Evolutionary conservation across 352 stramenopile species (phyloP).

Genomic region (Blastocystis sp.): DNA sequence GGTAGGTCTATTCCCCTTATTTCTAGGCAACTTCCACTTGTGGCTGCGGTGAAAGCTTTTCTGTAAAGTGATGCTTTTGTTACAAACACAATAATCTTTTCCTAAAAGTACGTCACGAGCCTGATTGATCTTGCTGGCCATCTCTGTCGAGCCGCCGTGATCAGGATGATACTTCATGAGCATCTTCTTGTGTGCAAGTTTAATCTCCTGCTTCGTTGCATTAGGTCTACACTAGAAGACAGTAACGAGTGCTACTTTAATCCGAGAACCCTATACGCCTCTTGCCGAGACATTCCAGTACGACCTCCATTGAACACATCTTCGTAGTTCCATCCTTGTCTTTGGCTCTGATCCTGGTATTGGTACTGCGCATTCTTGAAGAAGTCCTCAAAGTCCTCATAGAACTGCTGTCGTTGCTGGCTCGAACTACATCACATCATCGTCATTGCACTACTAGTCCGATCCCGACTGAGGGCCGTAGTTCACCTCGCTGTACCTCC

Average conservation of each 20-base stretch:
- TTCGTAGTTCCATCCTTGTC: constrained; percentile 51
- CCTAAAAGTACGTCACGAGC: constrained; percentile 61
- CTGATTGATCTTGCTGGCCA: constrained; percentile 61
- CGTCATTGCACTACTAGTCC: background rate
- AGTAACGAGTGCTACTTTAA: background rate
- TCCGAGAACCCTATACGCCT: constrained; percentile 59
- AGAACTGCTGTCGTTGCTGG: background rate
- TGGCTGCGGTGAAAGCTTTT: constrained; percentile 60
- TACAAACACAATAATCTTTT: constrained; percentile 20
- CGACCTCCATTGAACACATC: constrained; percentile 34
- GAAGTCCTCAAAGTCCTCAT: constrained; percentile 57
- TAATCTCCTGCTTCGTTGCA: constrained; percentile 60
- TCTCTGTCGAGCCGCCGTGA: constrained; percentile 53
- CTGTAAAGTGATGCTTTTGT: constrained; percentile 18
- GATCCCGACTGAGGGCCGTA: background rate
- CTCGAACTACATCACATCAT: background rate
- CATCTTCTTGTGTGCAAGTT: constrained; percentile 59
- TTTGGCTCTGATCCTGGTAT: constrained; percentile 42
- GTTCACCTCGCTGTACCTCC: constrained; percentile 2
- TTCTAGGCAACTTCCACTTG: constrained; percentile 40
- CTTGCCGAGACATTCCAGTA: constrained; percentile 16
- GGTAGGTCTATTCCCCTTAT: background rate
- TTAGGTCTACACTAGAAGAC: constrained; percentile 17
- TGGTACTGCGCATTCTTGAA: constrained; percentile 16
- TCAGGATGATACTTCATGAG: constrained; percentile 62